Conservation (phyloP, 2,329 filamentous ascomycete species). For the Aspergillus novofumigatus region DNA sequence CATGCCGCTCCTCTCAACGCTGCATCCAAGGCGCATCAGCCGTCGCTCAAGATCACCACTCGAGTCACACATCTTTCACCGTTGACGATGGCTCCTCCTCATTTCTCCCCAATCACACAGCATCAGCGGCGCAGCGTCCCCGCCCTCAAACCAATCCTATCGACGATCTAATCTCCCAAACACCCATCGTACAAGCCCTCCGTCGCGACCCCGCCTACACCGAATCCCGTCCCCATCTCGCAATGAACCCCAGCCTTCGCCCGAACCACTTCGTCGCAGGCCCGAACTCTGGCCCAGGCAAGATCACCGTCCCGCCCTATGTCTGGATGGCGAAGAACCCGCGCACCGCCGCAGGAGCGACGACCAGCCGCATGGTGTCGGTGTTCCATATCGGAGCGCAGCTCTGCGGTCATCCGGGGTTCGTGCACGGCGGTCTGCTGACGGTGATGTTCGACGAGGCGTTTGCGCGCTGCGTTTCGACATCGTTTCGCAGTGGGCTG, state of each 20-base stretch:
- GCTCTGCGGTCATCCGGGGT: slow-evolving; percentile 34
- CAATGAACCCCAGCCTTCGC: slow-evolving; percentile 67
- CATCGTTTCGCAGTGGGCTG: slow-evolving; percentile 27
- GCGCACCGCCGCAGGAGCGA: background rate
- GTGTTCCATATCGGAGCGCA: slow-evolving; percentile 32
- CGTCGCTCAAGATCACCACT: slow-evolving; percentile 5
- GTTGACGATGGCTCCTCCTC: slow-evolving; percentile 2
- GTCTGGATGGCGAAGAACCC: slow-evolving; percentile 23
- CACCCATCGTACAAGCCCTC: slow-evolving; percentile 65
- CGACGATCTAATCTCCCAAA: slow-evolving; percentile 34
- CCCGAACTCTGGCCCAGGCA: slow-evolving; percentile 66
- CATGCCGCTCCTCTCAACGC: background rate
- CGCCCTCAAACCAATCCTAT: slow-evolving; percentile 4
- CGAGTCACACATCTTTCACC: background rate
- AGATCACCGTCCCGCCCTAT: slow-evolving; percentile 73
- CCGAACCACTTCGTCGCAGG: slow-evolving; percentile 74
- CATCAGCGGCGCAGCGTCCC: slow-evolving; percentile 41
- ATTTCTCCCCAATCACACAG: slow-evolving; percentile 12
- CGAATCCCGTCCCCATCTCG: slow-evolving; percentile 78
- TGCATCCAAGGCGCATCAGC: slow-evolving; percentile 4
- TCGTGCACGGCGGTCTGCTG: slow-evolving; percentile 33
- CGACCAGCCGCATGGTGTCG: slow-evolving; percentile 16
- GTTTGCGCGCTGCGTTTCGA: slow-evolving; percentile 33
- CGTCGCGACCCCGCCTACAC: slow-evolving; percentile 60
- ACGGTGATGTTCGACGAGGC: slow-evolving; percentile 35